Percentiles rank a stretch among this genome's conserved stretches.
Conservation (phyloP, 306 rosid species). For the Alnus rubra region DNA sequence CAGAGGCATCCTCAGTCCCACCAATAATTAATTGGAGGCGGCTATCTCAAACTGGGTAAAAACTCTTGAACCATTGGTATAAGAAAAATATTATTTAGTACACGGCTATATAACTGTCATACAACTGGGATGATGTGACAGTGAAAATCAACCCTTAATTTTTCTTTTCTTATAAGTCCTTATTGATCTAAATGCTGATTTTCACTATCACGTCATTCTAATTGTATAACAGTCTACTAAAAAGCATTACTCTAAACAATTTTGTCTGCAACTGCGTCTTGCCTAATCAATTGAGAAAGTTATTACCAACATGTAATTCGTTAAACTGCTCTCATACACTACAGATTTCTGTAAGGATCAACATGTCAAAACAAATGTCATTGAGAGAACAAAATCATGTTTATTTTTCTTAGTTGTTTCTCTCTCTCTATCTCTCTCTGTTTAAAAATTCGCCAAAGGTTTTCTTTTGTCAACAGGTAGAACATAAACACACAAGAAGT, state of each 20-base stretch:
- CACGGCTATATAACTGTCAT: too few species aligned
- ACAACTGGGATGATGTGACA: too few species aligned
- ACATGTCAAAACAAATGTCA: neutral
- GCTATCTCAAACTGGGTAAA: slow-evolving; percentile 91
- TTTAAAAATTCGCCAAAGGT: neutral
- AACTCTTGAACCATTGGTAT: slow-evolving; percentile 25
- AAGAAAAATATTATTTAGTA: neutral
- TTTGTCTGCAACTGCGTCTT: slow-evolving; percentile 6
- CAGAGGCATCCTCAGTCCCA: slow-evolving; percentile 94
- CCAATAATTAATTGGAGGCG: slow-evolving; percentile 78
- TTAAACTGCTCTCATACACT: neutral
- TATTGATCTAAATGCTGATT: too few species aligned
- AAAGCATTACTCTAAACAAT: neutral
- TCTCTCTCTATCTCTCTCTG: neutral
- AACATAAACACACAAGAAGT: slow-evolving; percentile 27
- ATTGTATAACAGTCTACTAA: too few species aligned
- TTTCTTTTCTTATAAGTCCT: neutral
- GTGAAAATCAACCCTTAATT: neutral
- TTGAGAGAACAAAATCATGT: neutral
- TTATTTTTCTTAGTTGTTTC: neutral
- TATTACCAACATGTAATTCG: neutral
- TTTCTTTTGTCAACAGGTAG: slow-evolving; percentile 47
- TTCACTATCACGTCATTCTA: too few species aligned
- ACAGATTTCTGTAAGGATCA: neutral
- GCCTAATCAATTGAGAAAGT: slow-evolving; percentile 9